Evolutionary conservation across 176 grass and related monocot species (phyloP).

Genomic region (Bonia amplexicaulis): DNA sequence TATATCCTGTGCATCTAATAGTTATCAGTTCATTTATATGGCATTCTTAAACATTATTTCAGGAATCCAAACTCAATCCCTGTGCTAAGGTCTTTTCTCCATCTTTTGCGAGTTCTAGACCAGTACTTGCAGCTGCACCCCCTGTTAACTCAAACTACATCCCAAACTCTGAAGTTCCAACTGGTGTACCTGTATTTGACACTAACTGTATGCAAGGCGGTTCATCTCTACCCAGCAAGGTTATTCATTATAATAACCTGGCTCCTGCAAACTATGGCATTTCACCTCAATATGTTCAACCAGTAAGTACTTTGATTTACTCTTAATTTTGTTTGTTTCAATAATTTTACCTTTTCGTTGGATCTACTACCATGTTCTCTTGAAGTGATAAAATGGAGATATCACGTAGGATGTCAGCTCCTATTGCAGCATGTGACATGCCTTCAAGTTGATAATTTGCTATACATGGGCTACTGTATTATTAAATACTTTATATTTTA

Average conservation of each 20-base stretch:
- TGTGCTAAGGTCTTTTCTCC: conserved; percentile 79
- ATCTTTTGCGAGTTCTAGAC: conserved; percentile 59
- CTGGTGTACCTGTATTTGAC: conserved; percentile 44
- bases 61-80: conserved; percentile 96
- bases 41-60: conserved; percentile 34
- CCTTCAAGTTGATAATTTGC: neutral
- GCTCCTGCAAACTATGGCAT: conserved; percentile 47
- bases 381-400: conserved; percentile 1
- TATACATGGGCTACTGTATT: neutral
- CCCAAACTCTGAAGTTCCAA: conserved; percentile 51
- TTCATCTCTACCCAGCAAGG: conserved; percentile 54
- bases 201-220: conserved; percentile 43
- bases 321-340: conserved; percentile 20
- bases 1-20: neutral
- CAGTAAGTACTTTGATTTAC: conserved; percentile 41
- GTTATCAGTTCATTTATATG: conserved; percentile 10
- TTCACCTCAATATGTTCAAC: conserved; percentile 45
- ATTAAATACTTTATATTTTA: neutral
- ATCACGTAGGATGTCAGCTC: neutral
- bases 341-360: neutral
- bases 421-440: neutral
- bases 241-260: conserved; percentile 62
- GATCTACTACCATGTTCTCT: conserved; percentile 8
- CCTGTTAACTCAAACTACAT: conserved; percentile 46
- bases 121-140: conserved; percentile 31